Conservation (phyloP, 441 rosid species). For the Pelargonium australe region DNA sequence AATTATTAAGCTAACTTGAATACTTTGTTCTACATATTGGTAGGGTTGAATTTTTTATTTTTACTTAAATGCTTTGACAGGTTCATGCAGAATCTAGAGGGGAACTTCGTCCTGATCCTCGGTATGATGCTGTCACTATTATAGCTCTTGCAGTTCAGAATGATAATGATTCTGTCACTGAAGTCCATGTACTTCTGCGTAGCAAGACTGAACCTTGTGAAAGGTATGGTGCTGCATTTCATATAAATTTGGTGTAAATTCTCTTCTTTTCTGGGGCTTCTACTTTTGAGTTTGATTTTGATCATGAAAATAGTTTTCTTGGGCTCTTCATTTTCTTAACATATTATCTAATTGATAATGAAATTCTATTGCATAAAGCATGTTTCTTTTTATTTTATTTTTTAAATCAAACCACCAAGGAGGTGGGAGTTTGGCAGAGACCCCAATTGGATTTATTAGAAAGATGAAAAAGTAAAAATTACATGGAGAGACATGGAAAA, state of each 20-base stretch:
- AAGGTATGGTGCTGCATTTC: slow-evolving; percentile 40
- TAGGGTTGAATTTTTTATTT: neutral
- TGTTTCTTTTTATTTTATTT: no score
- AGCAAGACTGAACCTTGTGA: slow-evolving; percentile 35
- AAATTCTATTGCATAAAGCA: neutral
- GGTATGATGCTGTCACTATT: slow-evolving; percentile 67
- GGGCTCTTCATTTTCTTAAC: neutral
- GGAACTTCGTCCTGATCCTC: slow-evolving; percentile 83
- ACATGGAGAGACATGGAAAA: no score
- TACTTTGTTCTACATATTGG: neutral
- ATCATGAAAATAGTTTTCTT: neutral
- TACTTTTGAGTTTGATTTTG: slow-evolving; percentile 5
- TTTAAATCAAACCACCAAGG: no score
- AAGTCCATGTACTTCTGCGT: slow-evolving; percentile 48
- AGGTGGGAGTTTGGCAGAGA: no score
- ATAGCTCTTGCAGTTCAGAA: slow-evolving; percentile 64
- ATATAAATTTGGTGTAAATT: slow-evolving; percentile 10
- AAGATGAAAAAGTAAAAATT: no score
- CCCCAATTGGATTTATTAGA: no score
- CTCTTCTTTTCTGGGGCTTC: slow-evolving; percentile 3
- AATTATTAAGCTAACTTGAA: no score
- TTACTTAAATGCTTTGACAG: slow-evolving; percentile 33
- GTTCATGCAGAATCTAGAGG: slow-evolving; percentile 88
- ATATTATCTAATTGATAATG: neutral
- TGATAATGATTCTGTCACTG: slow-evolving; percentile 47